Conservation (phyloP, 2,329 filamentous ascomycete species). For the Microcyclospora pomicola region DNA sequence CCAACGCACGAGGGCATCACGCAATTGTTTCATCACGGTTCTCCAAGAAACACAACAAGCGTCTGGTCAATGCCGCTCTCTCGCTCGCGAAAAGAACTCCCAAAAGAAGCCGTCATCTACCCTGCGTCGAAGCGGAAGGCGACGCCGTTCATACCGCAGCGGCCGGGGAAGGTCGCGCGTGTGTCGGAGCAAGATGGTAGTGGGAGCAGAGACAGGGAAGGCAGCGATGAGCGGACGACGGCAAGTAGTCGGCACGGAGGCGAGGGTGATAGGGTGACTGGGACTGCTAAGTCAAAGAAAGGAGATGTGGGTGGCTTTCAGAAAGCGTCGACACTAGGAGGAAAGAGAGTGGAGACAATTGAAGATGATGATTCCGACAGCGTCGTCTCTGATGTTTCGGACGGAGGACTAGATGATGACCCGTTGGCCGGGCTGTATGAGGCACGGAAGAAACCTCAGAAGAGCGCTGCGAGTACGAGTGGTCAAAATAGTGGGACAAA, state of each 20-base stretch:
- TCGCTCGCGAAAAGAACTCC: constrained; percentile 14
- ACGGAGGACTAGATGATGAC: constrained; percentile 12
- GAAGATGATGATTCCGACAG: too few relatives aligned
- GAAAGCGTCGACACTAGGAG: too few relatives aligned
- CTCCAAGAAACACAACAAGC: too few relatives aligned
- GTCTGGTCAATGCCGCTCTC: constrained; percentile 12
- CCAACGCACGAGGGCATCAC: too few relatives aligned
- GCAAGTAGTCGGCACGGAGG: constrained; percentile 5
- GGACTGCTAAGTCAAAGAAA: too few relatives aligned
- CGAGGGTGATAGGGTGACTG: background rate
- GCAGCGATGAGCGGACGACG: constrained; percentile 29
- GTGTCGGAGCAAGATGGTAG: constrained; percentile 15
- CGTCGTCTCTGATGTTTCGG: constrained; percentile 3
- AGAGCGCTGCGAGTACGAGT: constrained; percentile 5
- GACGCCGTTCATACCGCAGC: constrained; percentile 21
- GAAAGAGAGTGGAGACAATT: too few relatives aligned
- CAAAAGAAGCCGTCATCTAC: constrained; percentile 21
- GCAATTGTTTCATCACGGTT: too few relatives aligned
- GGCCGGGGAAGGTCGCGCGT: constrained; percentile 14
- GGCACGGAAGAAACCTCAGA: constrained; percentile 2
- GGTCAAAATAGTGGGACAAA: background rate
- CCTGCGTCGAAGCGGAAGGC: constrained; percentile 20
- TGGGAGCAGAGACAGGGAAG: too few relatives aligned
- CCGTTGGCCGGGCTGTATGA: constrained; percentile 8
- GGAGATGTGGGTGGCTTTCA: background rate